Conservation (phyloP, 169 alveolate genomes). For the Eimeria sp. region DNA sequence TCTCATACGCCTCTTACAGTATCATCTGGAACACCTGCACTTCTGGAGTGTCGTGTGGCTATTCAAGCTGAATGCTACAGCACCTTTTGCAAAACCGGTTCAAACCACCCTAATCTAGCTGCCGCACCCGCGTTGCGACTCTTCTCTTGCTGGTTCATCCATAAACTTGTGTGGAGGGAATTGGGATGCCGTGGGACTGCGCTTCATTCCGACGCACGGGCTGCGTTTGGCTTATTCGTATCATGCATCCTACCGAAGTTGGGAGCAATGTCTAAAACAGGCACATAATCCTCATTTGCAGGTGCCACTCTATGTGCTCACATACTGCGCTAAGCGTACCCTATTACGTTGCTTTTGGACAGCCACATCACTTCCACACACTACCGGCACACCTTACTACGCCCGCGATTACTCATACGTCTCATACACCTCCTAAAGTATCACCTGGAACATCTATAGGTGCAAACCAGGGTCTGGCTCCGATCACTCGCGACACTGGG, state of each 20-base stretch:
- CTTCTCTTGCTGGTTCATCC: background rate
- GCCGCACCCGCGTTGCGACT: background rate
- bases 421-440: background rate
- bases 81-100: background rate
- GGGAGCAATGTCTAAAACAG: background rate
- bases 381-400: background rate
- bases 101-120: background rate
- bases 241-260: background rate
- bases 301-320: background rate
- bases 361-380: background rate
- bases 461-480: background rate
- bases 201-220: background rate
- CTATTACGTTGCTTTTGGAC: background rate
- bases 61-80: background rate
- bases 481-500: background rate
- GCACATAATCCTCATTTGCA: background rate
- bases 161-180: background rate
- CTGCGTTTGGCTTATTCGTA: background rate
- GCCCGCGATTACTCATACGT: background rate
- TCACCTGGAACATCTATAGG: background rate
- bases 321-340: background rate
- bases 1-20: background rate
- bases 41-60: background rate
- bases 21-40: background rate
- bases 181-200: background rate